Evolutionary conservation across 768 basidiomycete species (phyloP), one percentile per base, ranked within the genome.

Genomic region (Mycena sanguinolenta): DNA sequence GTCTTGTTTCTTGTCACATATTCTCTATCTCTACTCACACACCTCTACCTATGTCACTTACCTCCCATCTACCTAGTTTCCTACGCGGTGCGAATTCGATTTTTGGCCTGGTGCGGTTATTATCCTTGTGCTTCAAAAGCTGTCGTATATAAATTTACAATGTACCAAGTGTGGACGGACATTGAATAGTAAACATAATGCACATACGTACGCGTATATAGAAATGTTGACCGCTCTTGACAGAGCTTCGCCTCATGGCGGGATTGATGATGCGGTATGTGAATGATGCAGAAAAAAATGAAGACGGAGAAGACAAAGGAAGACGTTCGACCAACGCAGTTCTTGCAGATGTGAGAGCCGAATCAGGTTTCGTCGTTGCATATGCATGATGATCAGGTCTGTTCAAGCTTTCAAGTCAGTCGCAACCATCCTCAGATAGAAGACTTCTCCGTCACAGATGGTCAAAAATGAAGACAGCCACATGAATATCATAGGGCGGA

Each of bases 61-160:
- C 44, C n/a, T 14, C 39, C 39, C 39, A 39, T 17, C 39, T 63
- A 21, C 60, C 25, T 38, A 58, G 32, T 44, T 46, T 57, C 59
- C 19, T 65, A 49, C 53, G 25, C 32, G 38, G 54, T 59, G 13
- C 54, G 54, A 65, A 63, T 63, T 65, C 61, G 57, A 53, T 36
- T 59, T 14, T 60, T 55, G 63, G 70, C 71, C 53, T 44, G 71
- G 63, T 63, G 71, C 38, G 49, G 62, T 63, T 64, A 55, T 71
- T 30, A 1, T 30, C 63, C 23, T 62, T n/a, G 25, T 63, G 59
- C 28, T 30, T 16, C 16, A 28, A n/a, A n/a, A n/a, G n/a, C n/a
- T 23, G 42, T 55, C 30, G 21, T 28, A 21, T 55, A 53, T 53
- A 30, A 34, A n/a, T 21, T 3, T 21, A n/a, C 39, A 17, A 42